Evolutionary conservation across 192 early-diverging fungal species (phyloP).

Genomic region (Coemansia sp.): DNA sequence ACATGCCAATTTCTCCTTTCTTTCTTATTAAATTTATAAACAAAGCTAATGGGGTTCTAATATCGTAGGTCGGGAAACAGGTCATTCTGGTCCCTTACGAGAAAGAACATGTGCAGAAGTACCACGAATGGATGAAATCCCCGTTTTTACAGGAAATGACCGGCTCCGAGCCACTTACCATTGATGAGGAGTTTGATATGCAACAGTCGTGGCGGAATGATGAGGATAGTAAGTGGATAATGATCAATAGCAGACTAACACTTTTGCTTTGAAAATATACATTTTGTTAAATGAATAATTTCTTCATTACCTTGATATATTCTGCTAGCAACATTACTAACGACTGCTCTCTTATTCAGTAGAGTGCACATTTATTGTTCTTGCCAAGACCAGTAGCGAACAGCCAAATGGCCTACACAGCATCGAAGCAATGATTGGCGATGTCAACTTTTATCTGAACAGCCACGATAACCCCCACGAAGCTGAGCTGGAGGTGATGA

Average conservation of each 20-base stretch:
- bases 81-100: conserved; percentile 83
- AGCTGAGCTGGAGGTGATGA: conserved; percentile 94
- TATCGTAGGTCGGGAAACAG: conserved; percentile 59
- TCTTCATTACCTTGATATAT: conserved; percentile 8
- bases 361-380: conserved; percentile 76
- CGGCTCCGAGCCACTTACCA: conserved; percentile 87
- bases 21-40: too few relatives aligned
- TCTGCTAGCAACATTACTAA: background rate
- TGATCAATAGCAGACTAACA: background rate
- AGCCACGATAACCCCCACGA: conserved; percentile 68
- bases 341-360: background rate
- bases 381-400: conserved; percentile 18
- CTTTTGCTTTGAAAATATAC: too few relatives aligned
- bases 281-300: conserved; percentile 3
- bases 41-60: background rate
- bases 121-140: conserved; percentile 96
- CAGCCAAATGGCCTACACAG: conserved; percentile 13
- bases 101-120: conserved; percentile 77
- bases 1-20: too few relatives aligned
- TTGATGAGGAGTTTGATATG: conserved; percentile 96
- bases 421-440: conserved; percentile 79
- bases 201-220: conserved; percentile 86
- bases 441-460: conserved; percentile 94
- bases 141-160: conserved; percentile 91
- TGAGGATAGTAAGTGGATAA: conserved; percentile 61